phyloP scores from a whole-genome alignment of 1,139 yeast species.

The Kluyveromyces sp. region DNA sequence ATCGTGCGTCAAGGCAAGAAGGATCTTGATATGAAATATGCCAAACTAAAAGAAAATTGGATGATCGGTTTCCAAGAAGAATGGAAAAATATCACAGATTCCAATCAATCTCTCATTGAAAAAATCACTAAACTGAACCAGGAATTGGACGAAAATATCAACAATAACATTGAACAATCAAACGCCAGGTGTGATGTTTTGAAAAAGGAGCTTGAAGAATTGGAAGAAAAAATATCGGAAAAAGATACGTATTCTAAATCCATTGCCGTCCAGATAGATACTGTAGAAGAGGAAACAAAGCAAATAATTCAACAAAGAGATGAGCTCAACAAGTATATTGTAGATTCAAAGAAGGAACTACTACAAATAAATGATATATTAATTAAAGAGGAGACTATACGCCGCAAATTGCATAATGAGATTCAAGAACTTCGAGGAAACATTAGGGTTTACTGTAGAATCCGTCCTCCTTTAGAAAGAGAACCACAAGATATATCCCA shows the following conservation, averaged over 20 bases:
- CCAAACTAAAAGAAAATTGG: slow-evolving; percentile 22
- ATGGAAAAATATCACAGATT: slow-evolving; percentile 16
- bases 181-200: slow-evolving; percentile 14
- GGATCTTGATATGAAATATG: slow-evolving; percentile 18
- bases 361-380: slow-evolving; percentile 30
- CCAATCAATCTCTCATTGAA: slow-evolving; percentile 6
- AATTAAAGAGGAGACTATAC: slow-evolving; percentile 40
- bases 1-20: slow-evolving; percentile 16
- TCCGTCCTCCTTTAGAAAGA: slow-evolving; percentile 47
- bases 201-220: slow-evolving; percentile 15
- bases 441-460: slow-evolving; percentile 82
- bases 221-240: slow-evolving; percentile 16
- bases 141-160: slow-evolving; percentile 5
- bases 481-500: slow-evolving; percentile 31
- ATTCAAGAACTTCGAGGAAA: slow-evolving; percentile 88
- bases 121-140: slow-evolving; percentile 6
- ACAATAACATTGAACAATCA: slow-evolving; percentile 18
- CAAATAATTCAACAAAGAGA: slow-evolving; percentile 16
- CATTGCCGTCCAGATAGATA: slow-evolving; percentile 7
- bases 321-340: slow-evolving; percentile 25
- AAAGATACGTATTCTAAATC: slow-evolving; percentile 6
- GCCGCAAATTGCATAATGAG: slow-evolving; percentile 66
- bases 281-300: slow-evolving; percentile 8
- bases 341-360: slow-evolving; percentile 23
- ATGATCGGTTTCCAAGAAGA: slow-evolving; percentile 19